Conservation (phyloP, 2,329 filamentous ascomycete species). For the Hirsutella thompsonii region DNA sequence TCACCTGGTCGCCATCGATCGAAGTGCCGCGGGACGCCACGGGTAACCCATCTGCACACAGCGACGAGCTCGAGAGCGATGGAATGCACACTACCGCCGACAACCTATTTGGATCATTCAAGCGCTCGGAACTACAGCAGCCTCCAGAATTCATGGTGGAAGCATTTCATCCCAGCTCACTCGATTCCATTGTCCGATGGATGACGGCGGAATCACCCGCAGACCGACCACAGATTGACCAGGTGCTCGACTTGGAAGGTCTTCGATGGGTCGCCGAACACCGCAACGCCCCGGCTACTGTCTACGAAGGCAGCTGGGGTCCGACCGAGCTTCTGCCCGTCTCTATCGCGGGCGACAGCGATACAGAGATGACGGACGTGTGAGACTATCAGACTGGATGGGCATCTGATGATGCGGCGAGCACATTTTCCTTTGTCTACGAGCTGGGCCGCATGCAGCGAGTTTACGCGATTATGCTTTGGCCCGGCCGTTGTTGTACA, state of each 20-base stretch:
- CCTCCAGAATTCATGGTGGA: conserved; percentile 89
- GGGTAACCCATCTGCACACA: conserved; percentile 28
- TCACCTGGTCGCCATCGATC: conserved; percentile 68
- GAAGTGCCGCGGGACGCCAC: conserved; percentile 62
- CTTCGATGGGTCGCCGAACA: conserved; percentile 69
- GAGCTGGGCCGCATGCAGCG: neutral
- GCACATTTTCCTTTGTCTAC: neutral
- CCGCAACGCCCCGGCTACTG: conserved; percentile 76
- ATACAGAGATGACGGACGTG: conserved; percentile 49
- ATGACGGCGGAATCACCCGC: conserved; percentile 72
- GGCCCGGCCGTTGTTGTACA: conserved; percentile 5
- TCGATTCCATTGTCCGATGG: conserved; percentile 74
- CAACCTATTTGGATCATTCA: conserved; percentile 29
- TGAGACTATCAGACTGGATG: conserved; percentile 14
- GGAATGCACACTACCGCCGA: conserved; percentile 16
- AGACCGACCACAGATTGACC: conserved; percentile 59
- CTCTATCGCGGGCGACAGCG: conserved; percentile 23
- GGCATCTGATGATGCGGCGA: neutral
- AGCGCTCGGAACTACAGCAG: conserved; percentile 37
- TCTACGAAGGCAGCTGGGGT: conserved; percentile 94
- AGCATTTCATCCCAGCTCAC: conserved; percentile 53
- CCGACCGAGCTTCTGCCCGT: conserved; percentile 44
- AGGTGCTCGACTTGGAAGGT: conserved; percentile 61
- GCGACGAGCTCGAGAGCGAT: conserved; percentile 17
- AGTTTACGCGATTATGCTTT: neutral